Conservation (phyloP, 352 stramenopile genomes). For the Phytophthora chlamydospora region DNA sequence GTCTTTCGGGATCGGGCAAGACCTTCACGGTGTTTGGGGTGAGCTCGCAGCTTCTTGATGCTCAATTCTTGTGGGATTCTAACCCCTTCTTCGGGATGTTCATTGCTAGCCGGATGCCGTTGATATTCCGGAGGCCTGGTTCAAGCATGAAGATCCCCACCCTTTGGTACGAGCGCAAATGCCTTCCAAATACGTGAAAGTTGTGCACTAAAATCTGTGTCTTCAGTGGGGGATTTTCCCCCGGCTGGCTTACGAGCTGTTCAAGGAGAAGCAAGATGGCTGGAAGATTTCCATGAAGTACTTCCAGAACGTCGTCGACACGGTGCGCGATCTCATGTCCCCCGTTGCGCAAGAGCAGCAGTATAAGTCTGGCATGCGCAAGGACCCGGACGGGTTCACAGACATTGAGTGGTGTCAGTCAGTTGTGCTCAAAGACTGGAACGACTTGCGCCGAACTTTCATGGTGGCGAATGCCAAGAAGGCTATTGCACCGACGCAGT, state of each 20-base stretch:
- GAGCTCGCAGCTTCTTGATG: conserved; percentile 9
- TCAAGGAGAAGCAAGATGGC: conserved; percentile 94
- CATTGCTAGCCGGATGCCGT: conserved; percentile 80
- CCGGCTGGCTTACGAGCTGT: conserved; percentile 93
- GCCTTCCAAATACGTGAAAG: too few species aligned
- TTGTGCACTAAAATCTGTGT: neutral
- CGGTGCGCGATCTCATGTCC: conserved; percentile 94
- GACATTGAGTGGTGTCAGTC: conserved; percentile 96
- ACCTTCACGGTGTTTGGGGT: conserved; percentile 94
- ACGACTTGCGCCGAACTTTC: conserved; percentile 92
- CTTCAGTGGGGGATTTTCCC: conserved; percentile 92
- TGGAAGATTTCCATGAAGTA: conserved; percentile 98
- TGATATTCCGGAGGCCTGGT: conserved; percentile 94
- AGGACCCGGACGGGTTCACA: conserved; percentile 94
- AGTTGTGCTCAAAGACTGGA: conserved; percentile 93
- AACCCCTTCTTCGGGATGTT: neutral
- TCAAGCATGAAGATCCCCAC: conserved; percentile 92
- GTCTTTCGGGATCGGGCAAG: conserved; percentile 92
- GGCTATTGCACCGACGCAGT: conserved; percentile 93
- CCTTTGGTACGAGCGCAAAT: conserved; percentile 44
- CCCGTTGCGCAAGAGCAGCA: conserved; percentile 92
- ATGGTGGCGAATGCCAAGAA: conserved; percentile 93
- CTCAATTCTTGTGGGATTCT: too few species aligned
- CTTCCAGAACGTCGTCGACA: conserved; percentile 97
- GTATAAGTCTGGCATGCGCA: conserved; percentile 96